Evolutionary conservation across 768 basidiomycete genomes (phyloP).

Genomic region (Mycena venus): DNA sequence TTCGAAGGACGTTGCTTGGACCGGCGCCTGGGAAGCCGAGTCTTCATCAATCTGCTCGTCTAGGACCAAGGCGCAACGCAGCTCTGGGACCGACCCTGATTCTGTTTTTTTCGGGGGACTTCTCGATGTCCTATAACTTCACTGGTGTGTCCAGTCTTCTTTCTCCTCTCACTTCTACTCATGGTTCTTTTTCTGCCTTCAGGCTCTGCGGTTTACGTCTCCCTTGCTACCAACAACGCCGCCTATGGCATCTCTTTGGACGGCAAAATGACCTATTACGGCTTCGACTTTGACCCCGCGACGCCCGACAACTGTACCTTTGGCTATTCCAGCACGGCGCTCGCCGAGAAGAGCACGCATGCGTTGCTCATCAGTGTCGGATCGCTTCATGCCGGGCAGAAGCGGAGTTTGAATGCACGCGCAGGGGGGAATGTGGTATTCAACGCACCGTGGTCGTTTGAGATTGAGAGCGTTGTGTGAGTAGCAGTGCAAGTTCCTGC

Average conservation of each 20-base stretch:
- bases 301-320: slow-evolving; percentile 23
- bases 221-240: slow-evolving; percentile 18
- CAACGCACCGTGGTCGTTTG: slow-evolving; percentile 13
- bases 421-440: not conserved
- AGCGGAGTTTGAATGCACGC: not conserved
- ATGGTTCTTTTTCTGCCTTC: slow-evolving; percentile 3
- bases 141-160: slow-evolving; percentile 17
- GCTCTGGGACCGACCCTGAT: slow-evolving; percentile 1
- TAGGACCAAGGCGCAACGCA: slow-evolving; percentile 14
- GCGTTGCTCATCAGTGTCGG: slow-evolving; percentile 20
- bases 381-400: not conserved
- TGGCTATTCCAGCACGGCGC: slow-evolving; percentile 21
- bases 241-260: slow-evolving; percentile 11
- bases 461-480: slow-evolving; percentile 21
- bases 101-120: slow-evolving; percentile 8
- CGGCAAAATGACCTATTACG: slow-evolving; percentile 18
- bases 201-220: slow-evolving; percentile 20
- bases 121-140: slow-evolving; percentile 18
- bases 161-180: slow-evolving; percentile 4
- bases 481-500: slow-evolving; percentile 7
- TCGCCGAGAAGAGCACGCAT: slow-evolving; percentile 11
- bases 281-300: slow-evolving; percentile 17
- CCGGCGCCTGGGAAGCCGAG: slow-evolving; percentile 9
- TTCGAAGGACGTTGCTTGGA: slow-evolving; percentile 10
- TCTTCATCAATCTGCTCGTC: slow-evolving; percentile 11